Evolutionary conservation across 169 alveolate genomes (phyloP).

Genomic region (Eimeria necatrix): DNA sequence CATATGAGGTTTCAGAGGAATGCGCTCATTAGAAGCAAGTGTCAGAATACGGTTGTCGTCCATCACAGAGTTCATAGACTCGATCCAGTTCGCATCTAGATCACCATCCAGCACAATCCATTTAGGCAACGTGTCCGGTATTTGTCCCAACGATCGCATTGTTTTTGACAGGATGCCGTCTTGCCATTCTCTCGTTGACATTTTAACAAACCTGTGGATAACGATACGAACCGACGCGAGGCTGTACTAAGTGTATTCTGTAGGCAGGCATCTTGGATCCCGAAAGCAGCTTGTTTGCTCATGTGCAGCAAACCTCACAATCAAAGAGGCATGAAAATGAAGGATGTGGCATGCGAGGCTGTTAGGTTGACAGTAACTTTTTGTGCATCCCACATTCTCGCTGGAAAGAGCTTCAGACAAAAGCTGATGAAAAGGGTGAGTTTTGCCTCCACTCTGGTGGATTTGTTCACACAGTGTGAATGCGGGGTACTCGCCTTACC

Average conservation of each 20-base stretch:
- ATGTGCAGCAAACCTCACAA: too few relatives aligned
- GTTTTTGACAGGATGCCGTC: constrained; percentile 96
- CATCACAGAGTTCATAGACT: constrained; percentile 97
- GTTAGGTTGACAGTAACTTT: too few relatives aligned
- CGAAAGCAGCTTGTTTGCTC: too few relatives aligned
- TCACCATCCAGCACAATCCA: constrained; percentile 97
- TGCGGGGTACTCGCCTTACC: constrained; percentile 79
- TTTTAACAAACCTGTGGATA: constrained; percentile 87
- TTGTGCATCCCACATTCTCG: too few relatives aligned
- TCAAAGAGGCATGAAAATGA: too few relatives aligned
- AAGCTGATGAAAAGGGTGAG: too few relatives aligned
- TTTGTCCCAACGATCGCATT: constrained; percentile 92
- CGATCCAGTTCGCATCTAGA: constrained; percentile 98
- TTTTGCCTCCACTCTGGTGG: not conserved
- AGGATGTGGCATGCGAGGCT: too few relatives aligned
- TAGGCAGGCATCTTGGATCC: too few relatives aligned
- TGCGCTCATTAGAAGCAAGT: constrained; percentile 97
- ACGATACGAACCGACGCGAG: too few relatives aligned
- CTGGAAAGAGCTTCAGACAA: too few relatives aligned
- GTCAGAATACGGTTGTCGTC: constrained; percentile 97
- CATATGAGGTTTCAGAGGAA: constrained; percentile 96
- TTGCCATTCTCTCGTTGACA: constrained; percentile 96
- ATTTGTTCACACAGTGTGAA: not conserved
- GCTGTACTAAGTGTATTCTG: too few relatives aligned
- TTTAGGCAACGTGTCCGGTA: constrained; percentile 93